phyloP scores from a whole-genome alignment of 2,329 filamentous ascomycete genomes.

The Cytospora piceicola region DNA sequence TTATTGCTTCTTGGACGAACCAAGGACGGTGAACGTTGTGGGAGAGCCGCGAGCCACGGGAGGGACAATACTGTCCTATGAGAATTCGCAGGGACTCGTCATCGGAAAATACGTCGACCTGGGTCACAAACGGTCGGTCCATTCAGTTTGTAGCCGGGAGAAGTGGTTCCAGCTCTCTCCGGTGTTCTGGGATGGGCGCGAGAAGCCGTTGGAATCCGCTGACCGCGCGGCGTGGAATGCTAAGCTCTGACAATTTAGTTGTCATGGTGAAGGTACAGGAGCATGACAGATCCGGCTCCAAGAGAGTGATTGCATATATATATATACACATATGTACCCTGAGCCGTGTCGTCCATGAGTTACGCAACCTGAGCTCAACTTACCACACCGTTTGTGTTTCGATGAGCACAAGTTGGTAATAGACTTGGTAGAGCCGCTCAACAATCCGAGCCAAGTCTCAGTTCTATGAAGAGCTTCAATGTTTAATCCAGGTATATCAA shows the following conservation, averaged over 20 bases:
- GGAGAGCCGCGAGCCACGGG: slow-evolving; percentile 37
- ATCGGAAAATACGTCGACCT: slow-evolving; percentile 45
- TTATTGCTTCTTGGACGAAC: slow-evolving; percentile 63
- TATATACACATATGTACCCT: not conserved
- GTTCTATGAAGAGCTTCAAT: no score
- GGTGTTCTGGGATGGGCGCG: slow-evolving; percentile 52
- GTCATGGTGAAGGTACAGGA: not conserved
- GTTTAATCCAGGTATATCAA: no score
- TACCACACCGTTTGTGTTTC: no score
- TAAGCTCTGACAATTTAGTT: slow-evolving; percentile 43
- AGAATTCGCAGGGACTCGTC: slow-evolving; percentile 38
- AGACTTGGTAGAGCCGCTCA: no score
- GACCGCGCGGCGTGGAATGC: slow-evolving; percentile 52
- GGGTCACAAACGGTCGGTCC: slow-evolving; percentile 44
- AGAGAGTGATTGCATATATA: not conserved
- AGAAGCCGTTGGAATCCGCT: slow-evolving; percentile 47
- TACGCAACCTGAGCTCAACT: not conserved
- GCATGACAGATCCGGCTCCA: not conserved
- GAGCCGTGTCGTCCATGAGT: not conserved
- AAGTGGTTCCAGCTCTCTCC: slow-evolving; percentile 51
- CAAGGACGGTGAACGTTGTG: slow-evolving; percentile 56
- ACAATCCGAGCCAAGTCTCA: no score
- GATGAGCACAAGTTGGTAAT: no score
- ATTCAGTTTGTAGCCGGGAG: slow-evolving; percentile 42
- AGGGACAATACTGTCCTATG: slow-evolving; percentile 36